Percentiles rank a stretch among this genome's conserved stretches.
Conservation (phyloP, 352 stramenopile species). For the Blastocystis sp. region DNA sequence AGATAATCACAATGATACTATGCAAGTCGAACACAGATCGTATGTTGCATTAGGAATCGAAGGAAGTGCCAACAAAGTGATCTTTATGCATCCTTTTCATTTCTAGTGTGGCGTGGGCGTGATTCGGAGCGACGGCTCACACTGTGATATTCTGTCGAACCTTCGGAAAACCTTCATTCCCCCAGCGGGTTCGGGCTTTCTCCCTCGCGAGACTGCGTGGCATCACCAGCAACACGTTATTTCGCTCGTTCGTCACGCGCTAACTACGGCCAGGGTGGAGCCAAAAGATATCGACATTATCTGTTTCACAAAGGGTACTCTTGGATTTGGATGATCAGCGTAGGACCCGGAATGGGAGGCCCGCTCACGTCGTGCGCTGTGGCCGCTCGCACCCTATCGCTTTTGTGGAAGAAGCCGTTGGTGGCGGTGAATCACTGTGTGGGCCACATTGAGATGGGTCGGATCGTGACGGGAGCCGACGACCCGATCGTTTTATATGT, state of each 20-base stretch:
- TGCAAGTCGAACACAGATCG: not conserved
- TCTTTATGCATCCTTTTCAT: not conserved
- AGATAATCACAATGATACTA: not conserved
- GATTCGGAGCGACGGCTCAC: slow-evolving; percentile 56
- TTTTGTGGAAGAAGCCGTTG: slow-evolving; percentile 86
- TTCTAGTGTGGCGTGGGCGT: slow-evolving; percentile 54
- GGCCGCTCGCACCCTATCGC: slow-evolving; percentile 79
- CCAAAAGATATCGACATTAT: slow-evolving; percentile 78
- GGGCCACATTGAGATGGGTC: slow-evolving; percentile 98
- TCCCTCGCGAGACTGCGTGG: slow-evolving; percentile 91
- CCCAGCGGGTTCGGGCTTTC: slow-evolving; percentile 86
- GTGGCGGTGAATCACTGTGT: slow-evolving; percentile 98
- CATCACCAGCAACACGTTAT: slow-evolving; percentile 95
- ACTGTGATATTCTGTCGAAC: slow-evolving; percentile 86
- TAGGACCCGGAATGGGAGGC: slow-evolving; percentile 90
- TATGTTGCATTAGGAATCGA: slow-evolving; percentile 88
- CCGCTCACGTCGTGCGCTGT: slow-evolving; percentile 87
- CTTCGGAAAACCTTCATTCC: slow-evolving; percentile 97
- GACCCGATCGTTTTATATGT: slow-evolving; percentile 97
- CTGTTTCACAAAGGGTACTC: slow-evolving; percentile 79
- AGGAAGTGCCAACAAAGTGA: slow-evolving; percentile 91
- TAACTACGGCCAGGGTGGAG: slow-evolving; percentile 77
- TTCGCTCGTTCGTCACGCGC: slow-evolving; percentile 79
- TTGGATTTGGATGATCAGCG: slow-evolving; percentile 53
- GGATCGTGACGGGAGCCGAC: slow-evolving; percentile 78